phyloP scores from a whole-genome alignment of 306 rosid species.

The Geum urbanum region DNA sequence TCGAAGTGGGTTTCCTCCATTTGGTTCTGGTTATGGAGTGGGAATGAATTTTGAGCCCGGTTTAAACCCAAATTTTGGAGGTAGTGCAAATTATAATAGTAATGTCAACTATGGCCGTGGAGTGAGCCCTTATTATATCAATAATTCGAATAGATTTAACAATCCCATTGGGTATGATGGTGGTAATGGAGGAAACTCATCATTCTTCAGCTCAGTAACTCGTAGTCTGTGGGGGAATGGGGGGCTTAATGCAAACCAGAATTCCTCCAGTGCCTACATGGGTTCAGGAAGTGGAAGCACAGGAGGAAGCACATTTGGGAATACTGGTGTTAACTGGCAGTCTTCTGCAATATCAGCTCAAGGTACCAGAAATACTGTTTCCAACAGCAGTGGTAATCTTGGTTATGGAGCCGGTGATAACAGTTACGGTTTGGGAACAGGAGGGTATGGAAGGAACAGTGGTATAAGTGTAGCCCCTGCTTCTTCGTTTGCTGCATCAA shows the following conservation, averaged over 20 bases:
- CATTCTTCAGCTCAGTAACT: conserved; percentile 68
- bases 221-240: conserved; percentile 82
- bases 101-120: conserved; percentile 72
- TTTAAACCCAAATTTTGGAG: conserved; percentile 61
- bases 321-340: conserved; percentile 78
- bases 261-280: conserved; percentile 52
- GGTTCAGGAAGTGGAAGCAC: conserved; percentile 73
- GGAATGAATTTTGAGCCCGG: conserved; percentile 73
- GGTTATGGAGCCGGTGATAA: conserved; percentile 68
- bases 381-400: conserved; percentile 56
- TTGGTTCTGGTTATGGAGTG: conserved; percentile 78
- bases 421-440: conserved; percentile 63
- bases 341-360: conserved; percentile 59
- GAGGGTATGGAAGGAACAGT: conserved; percentile 78
- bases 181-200: conserved; percentile 67
- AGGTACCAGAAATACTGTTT: conserved; percentile 55
- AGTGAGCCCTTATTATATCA: conserved; percentile 54
- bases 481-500: conserved; percentile 68
- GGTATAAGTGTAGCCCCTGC: conserved; percentile 51
- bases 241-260: conserved; percentile 53
- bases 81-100: conserved; percentile 58
- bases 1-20: conserved; percentile 66
- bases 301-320: conserved; percentile 64
- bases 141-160: conserved; percentile 61
- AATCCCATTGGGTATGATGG: conserved; percentile 62